Base-by-base conservation (phyloP, 2,329 filamentous ascomycete species). In the Fusarium penzigii region DNA sequence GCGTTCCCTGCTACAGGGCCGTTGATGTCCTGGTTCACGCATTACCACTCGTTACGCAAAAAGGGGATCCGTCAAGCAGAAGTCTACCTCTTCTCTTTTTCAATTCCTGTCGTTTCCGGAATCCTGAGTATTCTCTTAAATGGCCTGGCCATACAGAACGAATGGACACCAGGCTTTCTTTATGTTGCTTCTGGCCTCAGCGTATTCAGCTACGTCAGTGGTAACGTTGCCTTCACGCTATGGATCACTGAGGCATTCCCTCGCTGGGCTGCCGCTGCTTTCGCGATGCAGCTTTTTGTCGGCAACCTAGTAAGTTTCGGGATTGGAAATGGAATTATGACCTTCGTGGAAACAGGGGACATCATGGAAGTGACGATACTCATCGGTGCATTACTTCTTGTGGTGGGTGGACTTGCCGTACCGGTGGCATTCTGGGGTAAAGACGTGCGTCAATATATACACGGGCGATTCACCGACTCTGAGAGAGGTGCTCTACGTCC, bases 171-270 rank as follows among this genome's bases (percentile, higher is more conserved):
- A 0, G 13, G 10, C 0, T 56, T 42, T 48, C 49, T 61, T 2
- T 60, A 58, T 9, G 5, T 61, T 13, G 32, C 55, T 0, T 61
- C 57, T 1, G 39, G 39, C 1, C 13, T 61, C 0, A 58, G 57
- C 13, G 45, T 61, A 5, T 49, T 60, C 1, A 61, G 58, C 11
- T 60, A 49, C 4, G 29, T 60, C 0, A 58, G 57, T 0, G 58
- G 58, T 0, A 58, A 53, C 8, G 55, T 60, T 6, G 58, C 58
- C 1, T 61, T 60, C 17, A 61, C 46, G 2, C 25, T 60, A 2
- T 60, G 58, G 58, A 60, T 58, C 5, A 60, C 58, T 0, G 58
- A 60, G n/a, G 58, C 58, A 0, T 58, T 60, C 7, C 58, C 57
- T 0, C 49, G 44, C 17, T 60, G 57, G 58, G 58, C 58, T 0